Base-by-base conservation (phyloP, 345 rosid genomes). In the Eucalyptus sp. region DNA sequence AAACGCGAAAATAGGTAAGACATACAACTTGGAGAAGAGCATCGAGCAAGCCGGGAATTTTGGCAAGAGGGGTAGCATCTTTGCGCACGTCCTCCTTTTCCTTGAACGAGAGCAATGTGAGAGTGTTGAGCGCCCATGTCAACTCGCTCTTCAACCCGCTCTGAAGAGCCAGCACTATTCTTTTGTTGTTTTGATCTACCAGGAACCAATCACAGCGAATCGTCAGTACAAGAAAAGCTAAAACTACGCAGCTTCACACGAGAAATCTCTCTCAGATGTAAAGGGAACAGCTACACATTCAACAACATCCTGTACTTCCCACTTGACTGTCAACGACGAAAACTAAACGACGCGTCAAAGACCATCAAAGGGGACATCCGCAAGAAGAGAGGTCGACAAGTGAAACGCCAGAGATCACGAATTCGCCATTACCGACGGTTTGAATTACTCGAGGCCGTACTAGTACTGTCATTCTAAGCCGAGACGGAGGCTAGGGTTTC, bases 91-190 rank as follows among this genome's bases (percentile, higher is more conserved):
- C 99, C 8, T 98, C 99, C 87, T 93, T 98, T 87, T 97, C 99
- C 89, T 96, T 98, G 95, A 98, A 98, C 29, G 99, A 98, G 8
- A 98, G 97, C 93, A 98, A 79, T 4, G 99, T 98, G 76, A 98
- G 97, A 58, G 99, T 93, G 86, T 98, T 96, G 90, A 98, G 89
- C 9, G 99, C 99, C 99, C 99, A 98, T 68, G 93, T 97, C 87
- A 98, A 90, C 91, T 98, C 99, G 90, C 99, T 97, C 95, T 97
- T 98, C 62, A 98, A 91, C 43, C 99, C 99, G 91, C 99, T 96
- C 90, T 98, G 99, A 50, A 98, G 95, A 10, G 99, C 99, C 88
- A 98, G 93, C 56, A 98, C 99, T 89, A 98, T 95, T 91, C 99
- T 94, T 92, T 92, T 94, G 60, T 95, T 94, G 91, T 96, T 97